Evolutionary conservation across 23 red algal genomes (phyloP).

Genomic region (Gracilaria caudata): DNA sequence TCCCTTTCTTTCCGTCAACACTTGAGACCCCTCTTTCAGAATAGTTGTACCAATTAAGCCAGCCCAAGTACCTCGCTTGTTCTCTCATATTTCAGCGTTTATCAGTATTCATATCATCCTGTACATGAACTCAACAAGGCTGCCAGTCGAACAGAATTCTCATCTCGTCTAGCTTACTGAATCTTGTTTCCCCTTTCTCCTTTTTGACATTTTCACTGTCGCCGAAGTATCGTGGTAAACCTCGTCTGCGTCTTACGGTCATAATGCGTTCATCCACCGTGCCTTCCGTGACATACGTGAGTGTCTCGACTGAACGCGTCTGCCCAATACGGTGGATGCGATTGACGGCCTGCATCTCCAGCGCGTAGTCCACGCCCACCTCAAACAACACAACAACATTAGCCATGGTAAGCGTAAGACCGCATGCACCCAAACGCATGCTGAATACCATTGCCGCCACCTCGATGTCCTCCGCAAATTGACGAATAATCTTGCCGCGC

Average conservation of each 20-base stretch:
- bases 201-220: not conserved
- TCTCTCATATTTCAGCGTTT: too few species aligned
- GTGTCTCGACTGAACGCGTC: not conserved
- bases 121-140: not conserved
- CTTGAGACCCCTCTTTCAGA: not conserved
- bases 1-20: too few species aligned
- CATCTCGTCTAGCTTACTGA: not conserved
- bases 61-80: not conserved
- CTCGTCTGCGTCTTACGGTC: not conserved
- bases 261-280: not conserved
- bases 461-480: not conserved
- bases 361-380: not conserved
- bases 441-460: not conserved
- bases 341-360: not conserved
- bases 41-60: not conserved
- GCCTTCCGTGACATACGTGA: not conserved
- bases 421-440: not conserved
- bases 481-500: not conserved
- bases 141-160: not conserved
- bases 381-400: not conserved
- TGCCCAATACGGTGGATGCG: not conserved
- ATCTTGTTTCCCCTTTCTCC: not conserved
- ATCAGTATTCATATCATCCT: too few species aligned
- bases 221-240: not conserved
- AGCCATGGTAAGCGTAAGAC: not conserved